These are phyloP conservation scores for Leonotis leonurus DNA, from an alignment of 257 asterid genomes.

Conservation along the genomic window DNA sequence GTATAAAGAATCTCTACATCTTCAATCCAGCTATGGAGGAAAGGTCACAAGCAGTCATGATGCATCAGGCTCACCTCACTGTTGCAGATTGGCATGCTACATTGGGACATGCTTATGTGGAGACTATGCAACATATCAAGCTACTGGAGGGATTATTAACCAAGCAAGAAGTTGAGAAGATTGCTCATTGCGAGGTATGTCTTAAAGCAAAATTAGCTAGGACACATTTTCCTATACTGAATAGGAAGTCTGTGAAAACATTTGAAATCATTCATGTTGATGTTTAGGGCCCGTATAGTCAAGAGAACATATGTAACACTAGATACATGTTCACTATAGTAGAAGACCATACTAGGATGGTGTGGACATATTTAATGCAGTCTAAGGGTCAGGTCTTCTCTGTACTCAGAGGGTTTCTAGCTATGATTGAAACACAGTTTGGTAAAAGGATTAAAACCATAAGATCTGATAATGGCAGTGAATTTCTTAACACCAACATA, in stretches of 20 bases:
- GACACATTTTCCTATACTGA: neutral
- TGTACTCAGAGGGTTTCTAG: no score
- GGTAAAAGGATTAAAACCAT: neutral
- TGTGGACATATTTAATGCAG: neutral
- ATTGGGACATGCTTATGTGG: no score
- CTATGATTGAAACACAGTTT: neutral
- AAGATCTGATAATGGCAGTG: neutral
- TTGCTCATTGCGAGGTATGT: neutral
- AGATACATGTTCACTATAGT: neutral
- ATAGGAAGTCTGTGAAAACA: neutral
- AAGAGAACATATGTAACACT: neutral
- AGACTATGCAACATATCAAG: neutral
- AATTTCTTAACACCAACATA: no score
- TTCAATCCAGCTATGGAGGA: no score
- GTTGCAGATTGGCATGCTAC: no score
- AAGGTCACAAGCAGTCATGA: no score
- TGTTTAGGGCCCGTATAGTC: neutral
- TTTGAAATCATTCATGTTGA: neutral
- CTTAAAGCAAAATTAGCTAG: neutral
- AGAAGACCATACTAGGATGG: neutral
- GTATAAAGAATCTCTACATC: no score
- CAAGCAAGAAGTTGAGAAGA: neutral
- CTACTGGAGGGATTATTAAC: no score
- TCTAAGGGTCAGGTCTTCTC: neutral
- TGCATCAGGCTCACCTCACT: no score